Conservation (phyloP, 2,329 filamentous ascomycete species). For the Lachnellula arida region DNA sequence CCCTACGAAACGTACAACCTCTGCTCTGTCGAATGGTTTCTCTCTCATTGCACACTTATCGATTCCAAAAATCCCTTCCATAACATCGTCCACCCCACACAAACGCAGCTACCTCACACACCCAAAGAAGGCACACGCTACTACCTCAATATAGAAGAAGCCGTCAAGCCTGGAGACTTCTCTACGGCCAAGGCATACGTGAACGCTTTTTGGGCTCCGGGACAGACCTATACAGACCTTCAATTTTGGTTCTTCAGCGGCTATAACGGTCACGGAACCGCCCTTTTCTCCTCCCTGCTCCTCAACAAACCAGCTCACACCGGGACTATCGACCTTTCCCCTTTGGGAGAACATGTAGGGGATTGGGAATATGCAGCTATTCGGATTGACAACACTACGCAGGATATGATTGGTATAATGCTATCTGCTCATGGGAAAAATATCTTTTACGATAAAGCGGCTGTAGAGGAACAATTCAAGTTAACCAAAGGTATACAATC, state of each 20-base stretch:
- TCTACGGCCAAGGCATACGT: constrained; percentile 20
- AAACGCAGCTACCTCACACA: constrained; percentile 14
- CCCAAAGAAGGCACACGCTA: constrained; percentile 18
- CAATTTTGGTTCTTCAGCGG: constrained; percentile 23
- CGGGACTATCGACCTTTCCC: constrained; percentile 16
- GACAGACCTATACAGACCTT: constrained; percentile 17
- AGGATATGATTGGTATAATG: constrained; percentile 19
- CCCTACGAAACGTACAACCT: constrained; percentile 19
- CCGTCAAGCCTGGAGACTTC: constrained; percentile 17
- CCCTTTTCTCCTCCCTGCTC: constrained; percentile 11
- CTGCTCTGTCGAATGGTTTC: constrained; percentile 21
- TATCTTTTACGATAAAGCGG: constrained; percentile 11
- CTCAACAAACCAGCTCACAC: constrained; percentile 12
- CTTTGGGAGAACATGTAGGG: constrained; percentile 20
- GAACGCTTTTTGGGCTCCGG: constrained; percentile 17
- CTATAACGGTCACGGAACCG: constrained; percentile 21
- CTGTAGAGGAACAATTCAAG: constrained; percentile 10
- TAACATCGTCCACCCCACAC: constrained; percentile 17
- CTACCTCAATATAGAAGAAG: constrained; percentile 17
- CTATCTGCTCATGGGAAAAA: constrained; percentile 19
- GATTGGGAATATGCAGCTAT: constrained; percentile 23
- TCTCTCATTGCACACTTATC: constrained; percentile 15
- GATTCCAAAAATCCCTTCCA: constrained; percentile 11
- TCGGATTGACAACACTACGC: constrained; percentile 18
- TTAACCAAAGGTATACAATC: constrained; percentile 8